Conservation (phyloP, 495 filamentous ascomycete species). For the Astrothelium macrocarpum region DNA sequence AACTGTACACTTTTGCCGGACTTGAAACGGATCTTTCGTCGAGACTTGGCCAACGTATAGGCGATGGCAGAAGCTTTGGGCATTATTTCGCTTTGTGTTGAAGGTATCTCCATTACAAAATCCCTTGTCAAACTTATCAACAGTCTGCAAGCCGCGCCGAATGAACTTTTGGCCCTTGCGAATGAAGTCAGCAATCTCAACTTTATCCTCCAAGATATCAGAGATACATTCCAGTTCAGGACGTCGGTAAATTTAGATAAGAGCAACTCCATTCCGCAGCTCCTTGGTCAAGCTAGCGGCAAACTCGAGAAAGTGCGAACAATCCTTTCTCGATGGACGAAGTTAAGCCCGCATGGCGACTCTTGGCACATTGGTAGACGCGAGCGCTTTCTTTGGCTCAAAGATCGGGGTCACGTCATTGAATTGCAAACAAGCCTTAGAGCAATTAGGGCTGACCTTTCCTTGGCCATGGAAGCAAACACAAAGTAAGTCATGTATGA, state of each 20-base stretch:
- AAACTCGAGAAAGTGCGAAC: neutral
- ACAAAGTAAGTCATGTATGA: neutral
- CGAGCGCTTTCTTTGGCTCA: conserved; percentile 5
- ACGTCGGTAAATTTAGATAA: neutral
- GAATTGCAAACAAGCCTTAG: conserved; percentile 5
- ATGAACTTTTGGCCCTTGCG: neutral
- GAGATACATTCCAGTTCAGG: neutral
- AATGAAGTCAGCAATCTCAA: conserved; percentile 5
- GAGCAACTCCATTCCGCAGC: neutral
- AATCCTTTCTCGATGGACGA: neutral
- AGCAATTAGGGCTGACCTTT: neutral
- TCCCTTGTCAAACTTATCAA: conserved; percentile 3
- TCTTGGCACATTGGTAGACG: conserved; percentile 4
- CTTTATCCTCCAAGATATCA: conserved; percentile 1
- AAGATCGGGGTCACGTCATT: conserved; percentile 2
- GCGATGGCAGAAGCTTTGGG: neutral
- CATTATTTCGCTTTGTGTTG: neutral
- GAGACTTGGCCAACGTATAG: too few relatives aligned
- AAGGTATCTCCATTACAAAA: conserved; percentile 1
- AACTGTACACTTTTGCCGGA: too few relatives aligned
- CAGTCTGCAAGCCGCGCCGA: neutral
- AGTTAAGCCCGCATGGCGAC: neutral
- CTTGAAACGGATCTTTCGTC: too few relatives aligned
- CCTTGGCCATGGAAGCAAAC: conserved; percentile 3
- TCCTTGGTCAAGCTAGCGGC: neutral